Conservation (phyloP, 768 basidiomycete species). For the Amanita brunnescens region DNA sequence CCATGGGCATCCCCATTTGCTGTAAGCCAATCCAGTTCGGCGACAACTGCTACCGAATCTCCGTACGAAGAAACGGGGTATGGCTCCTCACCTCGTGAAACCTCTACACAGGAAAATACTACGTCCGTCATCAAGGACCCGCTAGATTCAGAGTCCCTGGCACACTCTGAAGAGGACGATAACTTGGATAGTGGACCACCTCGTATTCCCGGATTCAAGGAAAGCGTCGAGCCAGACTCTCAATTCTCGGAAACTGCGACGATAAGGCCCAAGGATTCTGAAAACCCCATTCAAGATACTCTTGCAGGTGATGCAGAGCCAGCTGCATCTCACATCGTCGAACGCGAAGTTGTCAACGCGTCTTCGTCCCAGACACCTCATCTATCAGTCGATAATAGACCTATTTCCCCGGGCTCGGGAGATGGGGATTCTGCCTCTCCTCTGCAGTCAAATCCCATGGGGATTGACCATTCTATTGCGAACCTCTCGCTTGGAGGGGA, state of each 20-base stretch:
- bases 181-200: slow-evolving; percentile 8
- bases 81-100: slow-evolving; percentile 16
- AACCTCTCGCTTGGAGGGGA: slow-evolving; percentile 31
- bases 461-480: slow-evolving; percentile 26
- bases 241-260: slow-evolving; percentile 35
- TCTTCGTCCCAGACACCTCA: slow-evolving; percentile 6
- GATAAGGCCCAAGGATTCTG: slow-evolving; percentile 29
- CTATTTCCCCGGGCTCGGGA: slow-evolving; percentile 9
- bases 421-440: slow-evolving; percentile 26
- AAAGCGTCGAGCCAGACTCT: slow-evolving; percentile 29
- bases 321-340: slow-evolving; percentile 5
- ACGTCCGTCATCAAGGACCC: slow-evolving; percentile 21
- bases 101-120: slow-evolving; percentile 1
- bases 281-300: slow-evolving; percentile 16
- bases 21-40: slow-evolving; percentile 18
- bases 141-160: slow-evolving; percentile 28
- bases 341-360: not conserved
- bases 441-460: slow-evolving; percentile 19
- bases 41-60: slow-evolving; percentile 8
- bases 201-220: slow-evolving; percentile 43
- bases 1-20: slow-evolving; percentile 64
- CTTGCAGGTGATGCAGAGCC: slow-evolving; percentile 3
- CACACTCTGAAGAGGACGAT: slow-evolving; percentile 23
- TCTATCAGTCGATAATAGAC: slow-evolving; percentile 9
- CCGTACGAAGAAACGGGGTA: not conserved